Base-by-base conservation (phyloP, 805 yeast species). In the Zygosaccharomyces gambellarensis region DNA sequence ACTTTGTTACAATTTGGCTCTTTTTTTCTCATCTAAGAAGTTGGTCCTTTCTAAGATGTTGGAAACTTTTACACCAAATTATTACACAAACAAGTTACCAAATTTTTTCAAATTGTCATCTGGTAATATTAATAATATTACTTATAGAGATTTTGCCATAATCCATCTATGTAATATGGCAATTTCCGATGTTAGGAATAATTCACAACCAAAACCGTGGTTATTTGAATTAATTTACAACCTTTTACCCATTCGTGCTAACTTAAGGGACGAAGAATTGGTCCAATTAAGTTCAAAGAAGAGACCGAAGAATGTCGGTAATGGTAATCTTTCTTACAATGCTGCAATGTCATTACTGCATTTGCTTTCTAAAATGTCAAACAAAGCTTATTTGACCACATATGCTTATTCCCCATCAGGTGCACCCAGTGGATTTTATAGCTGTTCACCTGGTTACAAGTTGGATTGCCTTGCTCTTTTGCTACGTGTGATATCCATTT, bases 91-190 rank as follows among this genome's bases (percentile, higher is more conserved):
- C 21, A 63, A 71, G 38, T 60, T 85, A n/a, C 90, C 90, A 3
- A 69, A 68, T 31, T 70, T 69, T 39, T 80, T 75, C 64, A 78
- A 75, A 55, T 57, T 74, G n/a, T 63, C 64, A 53, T 50, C 60
- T 56, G 56, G 71, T 63, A 44, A 60, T 54, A 48, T 79, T 71
- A 48, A 63, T n/a, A 63, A 64, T 19, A 58, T 74, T 8, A 81
- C 88, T 0, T 77, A 80, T 47, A 67, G 92, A 52, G 95, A 86
- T 63, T 83, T 83, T 49, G 47, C 82, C 6, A 71, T 84, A 0
- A 70, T 75, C 5, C 86, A 82, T 43, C 61, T 80, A 5, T 75
- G 81, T 41, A 68, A 68, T 22, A 57, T 78, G 31, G 56, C 81
- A 5, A 54, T 62, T 17, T 48, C 65, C 25, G 73, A 74, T 52